Evolutionary conservation across 2,329 filamentous ascomycete species (phyloP), one percentile per base, ranked within the genome.

Genomic region (Epicoccum sorghinum): DNA sequence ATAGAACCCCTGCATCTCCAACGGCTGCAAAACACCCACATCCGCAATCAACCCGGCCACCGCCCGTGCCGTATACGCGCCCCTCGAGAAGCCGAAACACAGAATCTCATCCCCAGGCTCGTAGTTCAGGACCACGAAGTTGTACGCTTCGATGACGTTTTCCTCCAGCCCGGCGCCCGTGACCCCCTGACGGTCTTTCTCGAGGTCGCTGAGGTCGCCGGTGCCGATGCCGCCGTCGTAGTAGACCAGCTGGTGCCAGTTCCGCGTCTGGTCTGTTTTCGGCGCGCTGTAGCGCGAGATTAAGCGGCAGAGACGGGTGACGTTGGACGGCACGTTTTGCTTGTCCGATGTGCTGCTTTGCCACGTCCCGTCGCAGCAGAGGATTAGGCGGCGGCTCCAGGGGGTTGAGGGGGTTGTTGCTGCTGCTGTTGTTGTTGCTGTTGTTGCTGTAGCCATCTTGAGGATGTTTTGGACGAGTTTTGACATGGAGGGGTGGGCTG

Each of bases 111-210:
- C 78, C 36, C 81, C 81, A 0, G 73, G 67, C 22, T 75, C 64
- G 47, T 78, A 83, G 60, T 83, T 84, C 30, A 78, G 72, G 6
- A 77, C 75, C 6, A 83, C 72, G 66, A 82, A 83, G 33, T 76
- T 75, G 58, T 83, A 82, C 1, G 74, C 78, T 63, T 80, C 77
- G 13, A 79, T 75, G 4, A 82, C 77, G 44, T 81, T 80, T 33
- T 80, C 78, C 1, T 71, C 69, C 1, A 82, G 68, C 1, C 80
- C 79, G 39, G 75, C 72, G 7, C 77, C 78, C 8, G 73, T 75
- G n/a, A 72, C 73, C 7, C 78, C 78, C 55, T 74, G 72, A 30
- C 68, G 59, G n/a, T 29, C 57, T 4, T 47, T 33, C 30, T 74
- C 72, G 5, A 50, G 58, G 22, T 43, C 55, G 14, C 66, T 66